These are phyloP conservation scores for Grosmannia penicillata DNA, from an alignment of 2,329 filamentous ascomycete genomes.

Conservation along the genomic window DNA sequence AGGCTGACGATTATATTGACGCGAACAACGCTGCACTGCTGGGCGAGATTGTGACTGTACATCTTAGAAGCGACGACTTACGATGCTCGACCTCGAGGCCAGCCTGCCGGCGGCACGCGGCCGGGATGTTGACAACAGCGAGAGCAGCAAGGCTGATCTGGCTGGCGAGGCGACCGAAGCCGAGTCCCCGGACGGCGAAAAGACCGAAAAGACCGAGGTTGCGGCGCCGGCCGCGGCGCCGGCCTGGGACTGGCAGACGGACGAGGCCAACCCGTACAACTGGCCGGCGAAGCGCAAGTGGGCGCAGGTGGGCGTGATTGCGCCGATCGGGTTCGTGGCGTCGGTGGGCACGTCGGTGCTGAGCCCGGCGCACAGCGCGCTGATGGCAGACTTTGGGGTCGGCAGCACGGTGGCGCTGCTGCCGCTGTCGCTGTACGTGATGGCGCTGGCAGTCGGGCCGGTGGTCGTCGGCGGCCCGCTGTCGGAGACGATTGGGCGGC, in stretches of 20 bases:
- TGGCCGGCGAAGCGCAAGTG: conserved; percentile 29
- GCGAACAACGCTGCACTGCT: too few relatives aligned
- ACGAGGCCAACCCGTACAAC: conserved; percentile 34
- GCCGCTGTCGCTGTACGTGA: conserved; percentile 42
- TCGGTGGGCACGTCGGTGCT: conserved; percentile 40
- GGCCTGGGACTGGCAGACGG: conserved; percentile 19
- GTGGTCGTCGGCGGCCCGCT: conserved; percentile 42
- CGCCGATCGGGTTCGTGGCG: conserved; percentile 27
- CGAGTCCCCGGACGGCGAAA: too few relatives aligned
- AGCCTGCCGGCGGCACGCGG: background rate
- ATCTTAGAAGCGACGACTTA: too few relatives aligned
- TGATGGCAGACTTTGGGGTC: conserved; percentile 38
- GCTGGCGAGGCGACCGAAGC: conserved; percentile 9
- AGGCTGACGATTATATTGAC: too few relatives aligned
- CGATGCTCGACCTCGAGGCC: background rate
- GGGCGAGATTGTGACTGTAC: too few relatives aligned
- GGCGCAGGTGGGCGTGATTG: conserved; percentile 22
- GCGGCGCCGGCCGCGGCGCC: background rate
- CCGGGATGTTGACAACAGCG: background rate
- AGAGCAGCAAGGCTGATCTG: background rate
- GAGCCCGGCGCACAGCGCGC: conserved; percentile 27
- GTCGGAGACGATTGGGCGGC: conserved; percentile 41
- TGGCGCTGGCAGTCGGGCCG: conserved; percentile 46
- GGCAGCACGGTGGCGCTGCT: conserved; percentile 41
- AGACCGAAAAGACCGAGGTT: background rate